Evolutionary conservation across 768 basidiomycete species (phyloP).

Genomic region (Tylopilus subfusipes): DNA sequence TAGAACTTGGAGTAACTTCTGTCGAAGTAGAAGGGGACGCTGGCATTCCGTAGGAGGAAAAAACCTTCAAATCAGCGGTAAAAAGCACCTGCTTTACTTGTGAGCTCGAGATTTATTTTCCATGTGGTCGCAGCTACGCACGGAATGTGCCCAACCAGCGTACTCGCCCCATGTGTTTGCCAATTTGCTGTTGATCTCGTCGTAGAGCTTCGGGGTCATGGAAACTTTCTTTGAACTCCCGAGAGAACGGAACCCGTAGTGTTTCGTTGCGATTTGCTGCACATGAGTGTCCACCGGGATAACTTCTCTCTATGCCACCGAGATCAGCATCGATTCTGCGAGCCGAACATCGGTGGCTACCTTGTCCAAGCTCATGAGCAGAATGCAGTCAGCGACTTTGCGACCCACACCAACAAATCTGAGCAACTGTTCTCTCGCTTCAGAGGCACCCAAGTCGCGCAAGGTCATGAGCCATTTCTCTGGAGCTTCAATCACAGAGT

Average conservation of each 20-base stretch:
- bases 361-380: constrained; percentile 92
- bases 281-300: constrained; percentile 98
- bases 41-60: constrained; percentile 54
- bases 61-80: constrained; percentile 69
- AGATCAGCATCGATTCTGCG: constrained; percentile 4
- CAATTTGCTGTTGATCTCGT: constrained; percentile 62
- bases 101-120: not conserved
- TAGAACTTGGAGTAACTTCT: constrained; percentile 18
- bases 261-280: constrained; percentile 78
- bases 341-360: constrained; percentile 37
- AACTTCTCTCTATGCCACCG: constrained; percentile 60
- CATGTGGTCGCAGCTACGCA: constrained; percentile 31
- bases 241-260: constrained; percentile 62
- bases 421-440: constrained; percentile 72
- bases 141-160: constrained; percentile 90
- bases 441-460: constrained; percentile 44
- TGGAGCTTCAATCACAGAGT: constrained; percentile 39
- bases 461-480: constrained; percentile 61
- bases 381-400: constrained; percentile 94
- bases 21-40: constrained; percentile 15
- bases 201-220: constrained; percentile 78
- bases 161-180: constrained; percentile 71
- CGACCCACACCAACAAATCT: constrained; percentile 89
- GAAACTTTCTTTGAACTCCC: constrained; percentile 41
- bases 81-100: constrained; percentile 55